Evolutionary conservation across 108 stramenopile species (phyloP).

Genomic region (Stephanodiscus minutulus): DNA sequence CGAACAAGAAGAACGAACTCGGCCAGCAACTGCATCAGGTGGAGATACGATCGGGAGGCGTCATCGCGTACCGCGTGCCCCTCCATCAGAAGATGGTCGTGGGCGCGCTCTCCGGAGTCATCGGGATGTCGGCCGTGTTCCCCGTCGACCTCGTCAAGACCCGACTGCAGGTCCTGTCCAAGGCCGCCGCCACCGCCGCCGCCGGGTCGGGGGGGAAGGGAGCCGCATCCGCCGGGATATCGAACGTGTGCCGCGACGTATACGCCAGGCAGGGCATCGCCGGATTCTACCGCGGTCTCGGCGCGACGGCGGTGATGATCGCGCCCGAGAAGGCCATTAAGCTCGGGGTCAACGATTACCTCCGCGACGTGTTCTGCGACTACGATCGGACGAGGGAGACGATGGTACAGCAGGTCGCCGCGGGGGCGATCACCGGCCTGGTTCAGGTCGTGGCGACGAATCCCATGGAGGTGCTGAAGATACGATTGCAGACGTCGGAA

Average conservation of each 20-base stretch:
- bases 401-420: constrained; percentile 38
- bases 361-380: constrained; percentile 31
- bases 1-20: constrained; percentile 16
- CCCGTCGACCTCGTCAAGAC: constrained; percentile 62
- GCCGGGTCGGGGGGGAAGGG: too few relatives aligned
- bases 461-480: constrained; percentile 77
- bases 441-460: constrained; percentile 72
- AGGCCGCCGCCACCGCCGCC: constrained; percentile 1
- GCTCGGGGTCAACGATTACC: constrained; percentile 57
- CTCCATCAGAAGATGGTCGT: constrained; percentile 40
- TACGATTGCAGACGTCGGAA: constrained; percentile 57
- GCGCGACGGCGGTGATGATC: constrained; percentile 55
- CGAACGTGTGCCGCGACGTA: constrained; percentile 23
- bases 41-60: constrained; percentile 34
- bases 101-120: constrained; percentile 47
- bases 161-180: constrained; percentile 35
- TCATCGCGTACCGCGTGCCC: constrained; percentile 41
- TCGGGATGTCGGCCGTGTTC: constrained; percentile 46
- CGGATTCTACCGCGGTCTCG: constrained; percentile 58
- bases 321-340: constrained; percentile 76
- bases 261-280: constrained; percentile 26
- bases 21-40: constrained; percentile 24
- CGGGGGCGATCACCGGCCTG: constrained; percentile 66
- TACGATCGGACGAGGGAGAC: constrained; percentile 19
- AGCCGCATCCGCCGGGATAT: too few relatives aligned